Evolutionary conservation across 2,329 filamentous ascomycete species (phyloP), one percentile per base, ranked within the genome.

Genomic region (Elsinoe australis): DNA sequence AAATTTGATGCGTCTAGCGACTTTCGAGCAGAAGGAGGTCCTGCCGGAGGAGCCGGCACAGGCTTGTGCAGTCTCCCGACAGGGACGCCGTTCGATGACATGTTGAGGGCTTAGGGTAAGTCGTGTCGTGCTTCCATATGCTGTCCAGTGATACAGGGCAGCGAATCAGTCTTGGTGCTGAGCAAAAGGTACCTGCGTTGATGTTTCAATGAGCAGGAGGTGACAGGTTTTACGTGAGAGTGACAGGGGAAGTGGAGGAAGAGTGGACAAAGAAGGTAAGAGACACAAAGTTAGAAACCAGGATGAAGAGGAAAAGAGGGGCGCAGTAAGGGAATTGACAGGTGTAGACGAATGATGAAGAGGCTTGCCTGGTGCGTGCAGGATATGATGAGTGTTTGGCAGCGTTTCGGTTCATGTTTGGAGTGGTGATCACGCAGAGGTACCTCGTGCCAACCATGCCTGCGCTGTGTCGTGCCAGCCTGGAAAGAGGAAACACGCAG

Each of bases 321-420:
- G 39, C 39, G 24, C 24, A 44, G 21, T 21, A 10, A 22, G 17
- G 19, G 9, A 21, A 22, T 24, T 18, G 18, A 5, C n/a, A 21
- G 18, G 35, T 21, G 35, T 39, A 14, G 38, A 32, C 39, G 39
- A 44, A 44, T 44, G 39, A 42, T 42, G 38, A 29, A 28, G 39
- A 44, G 39, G 39, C 39, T 41, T 41, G 36, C 21, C 17, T 19
- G 21, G 18, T 28, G 39, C 21, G 21, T 31, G 38, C 22, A 9
- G 38, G 38, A n/a, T 22, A 44, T 44, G 26, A 29, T 41, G 36
- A 26, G 36, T 41, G 21, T 15, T 28, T n/a, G n/a, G n/a, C n/a
- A n/a, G n/a, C 36, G 39, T 44, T 32, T 44, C 26, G 26, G 24
- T 44, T 31, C 39, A 17, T 19, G 29, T 44, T 24, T 29, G 3